Evolutionary conservation across 163 green algal genomes (phyloP), one percentile per base, ranked within the genome.

Genomic region (Chlorella variabilis): DNA sequence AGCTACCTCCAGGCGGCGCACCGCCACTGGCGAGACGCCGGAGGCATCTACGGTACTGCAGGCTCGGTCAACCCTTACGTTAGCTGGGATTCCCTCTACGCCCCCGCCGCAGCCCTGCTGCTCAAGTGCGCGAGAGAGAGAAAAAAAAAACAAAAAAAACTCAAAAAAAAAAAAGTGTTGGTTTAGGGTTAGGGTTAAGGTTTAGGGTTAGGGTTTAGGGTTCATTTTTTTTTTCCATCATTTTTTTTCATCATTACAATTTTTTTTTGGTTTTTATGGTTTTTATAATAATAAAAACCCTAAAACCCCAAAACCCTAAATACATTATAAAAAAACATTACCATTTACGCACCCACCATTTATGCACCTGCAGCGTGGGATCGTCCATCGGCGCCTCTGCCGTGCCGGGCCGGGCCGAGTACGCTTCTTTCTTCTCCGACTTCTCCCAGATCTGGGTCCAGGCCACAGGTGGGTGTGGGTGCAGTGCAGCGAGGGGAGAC

Each of bases 31-130:
- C 27, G 17, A 7, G 73, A 49, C 3, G 56, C 73, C 11, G 73
- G 73, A 17, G 73, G 73, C 25, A 67, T 67, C 20, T 67, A 67
- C 59, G 45, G 56, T 27, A 45, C 11, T 2, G 73, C 51, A 29
- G 36, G 61, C 71, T 80, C 69, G 29, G 69, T 76, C 41, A 78
- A 48, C 41, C 41, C 54, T 1, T 77, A 82, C 23, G 54, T 80
- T 23, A 75, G 85, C 41, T 93, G 85, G 79, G 87, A 91, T 76
- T 87, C 85, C 45, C 38, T 90, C 42, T 84, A 84, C 56, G 85
- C 82, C 66, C 78, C 80, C 0, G 75, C 80, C 7, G 87, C 81
- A 39, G 68, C 89, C 27, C 73, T 92, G 63, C 65, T 63, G 54
- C 54, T 63, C 54, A 63, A 63, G 54, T 68, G 71, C 23, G 1